A percentile compares a stretch with the other conserved stretches of the same genome.
These are phyloP conservation scores for Wakefieldia striispora DNA, from an alignment of 768 basidiomycete genomes.

Conservation along the genomic window DNA sequence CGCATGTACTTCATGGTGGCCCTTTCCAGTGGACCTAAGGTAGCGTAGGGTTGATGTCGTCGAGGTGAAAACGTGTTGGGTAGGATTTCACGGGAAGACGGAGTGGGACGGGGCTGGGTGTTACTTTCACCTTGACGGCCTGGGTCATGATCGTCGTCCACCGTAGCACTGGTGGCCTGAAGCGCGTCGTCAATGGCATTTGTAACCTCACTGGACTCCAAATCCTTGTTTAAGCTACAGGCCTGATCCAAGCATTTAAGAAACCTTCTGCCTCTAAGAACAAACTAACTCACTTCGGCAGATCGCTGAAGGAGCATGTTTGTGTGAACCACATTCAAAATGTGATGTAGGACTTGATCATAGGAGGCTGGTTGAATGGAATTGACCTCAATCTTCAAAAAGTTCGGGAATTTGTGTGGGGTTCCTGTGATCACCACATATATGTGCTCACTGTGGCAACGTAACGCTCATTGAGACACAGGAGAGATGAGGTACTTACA, in stretches of 20 bases:
- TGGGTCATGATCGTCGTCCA: background rate
- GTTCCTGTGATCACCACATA: constrained; percentile 16
- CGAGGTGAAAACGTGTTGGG: constrained; percentile 22
- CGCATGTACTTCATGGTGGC: constrained; percentile 18
- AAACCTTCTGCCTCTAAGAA: background rate
- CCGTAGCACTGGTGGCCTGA: too few relatives aligned
- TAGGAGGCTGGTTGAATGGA: constrained; percentile 17
- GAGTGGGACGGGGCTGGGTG: background rate
- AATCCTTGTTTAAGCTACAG: background rate
- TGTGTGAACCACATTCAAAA: constrained; percentile 20
- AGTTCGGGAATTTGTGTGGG: background rate
- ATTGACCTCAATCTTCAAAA: constrained; percentile 9
- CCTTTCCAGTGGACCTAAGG: constrained; percentile 17
- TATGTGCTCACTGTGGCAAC: constrained; percentile 15
- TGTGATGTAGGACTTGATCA: constrained; percentile 28
- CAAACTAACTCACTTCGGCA: constrained; percentile 7
- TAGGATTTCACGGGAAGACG: constrained; percentile 1
- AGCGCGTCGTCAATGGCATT: background rate
- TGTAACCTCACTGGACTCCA: background rate
- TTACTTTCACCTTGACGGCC: background rate
- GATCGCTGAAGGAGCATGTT: constrained; percentile 7
- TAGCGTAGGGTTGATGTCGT: constrained; percentile 15
- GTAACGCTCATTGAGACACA: background rate
- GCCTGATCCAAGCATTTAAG: constrained; percentile 5
- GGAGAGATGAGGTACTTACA: constrained; percentile 15